Conservation (phyloP, 2,329 filamentous ascomycete genomes). For the Beauveria asiatica region DNA sequence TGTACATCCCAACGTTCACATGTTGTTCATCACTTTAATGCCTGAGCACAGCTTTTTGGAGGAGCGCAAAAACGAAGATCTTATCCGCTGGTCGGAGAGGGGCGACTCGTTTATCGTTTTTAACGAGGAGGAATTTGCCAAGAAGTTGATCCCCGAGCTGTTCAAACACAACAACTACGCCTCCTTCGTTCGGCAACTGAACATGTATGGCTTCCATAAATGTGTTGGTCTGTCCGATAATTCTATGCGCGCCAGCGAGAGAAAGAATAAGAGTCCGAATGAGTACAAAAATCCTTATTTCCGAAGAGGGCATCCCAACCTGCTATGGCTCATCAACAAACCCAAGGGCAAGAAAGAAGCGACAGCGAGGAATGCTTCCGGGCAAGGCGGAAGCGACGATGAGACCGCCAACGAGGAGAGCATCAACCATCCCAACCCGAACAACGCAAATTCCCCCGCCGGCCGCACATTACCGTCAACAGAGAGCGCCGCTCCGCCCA, state of each 20-base stretch:
- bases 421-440: constrained; percentile 16
- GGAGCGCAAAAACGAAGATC: constrained; percentile 81
- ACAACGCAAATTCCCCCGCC: neutral
- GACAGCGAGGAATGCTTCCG: constrained; percentile 49
- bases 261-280: constrained; percentile 95
- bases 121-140: constrained; percentile 97
- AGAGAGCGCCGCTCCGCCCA: constrained; percentile 42
- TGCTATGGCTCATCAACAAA: constrained; percentile 95
- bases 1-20: neutral
- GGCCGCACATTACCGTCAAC: constrained; percentile 32
- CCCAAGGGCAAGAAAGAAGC: constrained; percentile 57
- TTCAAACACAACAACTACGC: constrained; percentile 99
- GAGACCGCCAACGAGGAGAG: constrained; percentile 37
- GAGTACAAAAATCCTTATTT: constrained; percentile 98
- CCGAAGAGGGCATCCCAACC: constrained; percentile 80
- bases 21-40: constrained; percentile 17
- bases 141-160: constrained; percentile 89
- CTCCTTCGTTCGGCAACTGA: constrained; percentile 88
- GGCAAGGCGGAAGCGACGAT: constrained; percentile 62
- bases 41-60: constrained; percentile 72
- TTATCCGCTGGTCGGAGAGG: constrained; percentile 95
- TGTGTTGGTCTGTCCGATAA: constrained; percentile 89
- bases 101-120: constrained; percentile 95
- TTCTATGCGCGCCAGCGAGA: constrained; percentile 93
- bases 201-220: constrained; percentile 99